Percentiles rank a stretch among this genome's conserved stretches.
Evolutionary conservation across 805 yeast genomes (phyloP).

Genomic region (Wickerhamiella galacta): DNA sequence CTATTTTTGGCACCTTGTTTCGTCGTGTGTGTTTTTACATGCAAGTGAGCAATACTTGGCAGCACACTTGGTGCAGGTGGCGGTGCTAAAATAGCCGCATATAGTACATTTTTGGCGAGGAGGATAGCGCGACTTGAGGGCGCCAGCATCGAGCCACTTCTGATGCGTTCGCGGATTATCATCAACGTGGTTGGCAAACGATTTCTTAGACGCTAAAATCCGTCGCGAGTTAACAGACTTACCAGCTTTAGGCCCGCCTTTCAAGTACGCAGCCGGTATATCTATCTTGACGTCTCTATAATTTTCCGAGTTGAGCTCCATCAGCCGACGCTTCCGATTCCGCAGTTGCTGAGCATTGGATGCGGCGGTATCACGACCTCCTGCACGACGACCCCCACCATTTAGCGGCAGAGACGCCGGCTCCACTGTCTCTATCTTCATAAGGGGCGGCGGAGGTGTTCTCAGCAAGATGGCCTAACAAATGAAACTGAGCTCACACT

Average conservation of each 20-base stretch:
- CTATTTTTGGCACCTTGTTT: constrained; percentile 22
- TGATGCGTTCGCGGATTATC: constrained; percentile 24
- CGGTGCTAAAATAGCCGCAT: constrained; percentile 26
- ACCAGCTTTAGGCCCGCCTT: constrained; percentile 15
- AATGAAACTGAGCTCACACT: no score
- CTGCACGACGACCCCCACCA: no score
- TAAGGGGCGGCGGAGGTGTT: no score
- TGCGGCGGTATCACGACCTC: no score
- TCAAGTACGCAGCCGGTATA: constrained; percentile 13
- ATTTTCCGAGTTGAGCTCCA: constrained; percentile 15
- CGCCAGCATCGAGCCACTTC: constrained; percentile 18
- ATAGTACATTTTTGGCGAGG: constrained; percentile 21
- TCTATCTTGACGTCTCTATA: constrained; percentile 13
- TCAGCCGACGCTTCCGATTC: constrained; percentile 11
- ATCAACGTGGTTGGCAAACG: constrained; percentile 25
- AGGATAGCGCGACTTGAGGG: constrained; percentile 24
- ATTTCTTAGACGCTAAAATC: constrained; percentile 24
- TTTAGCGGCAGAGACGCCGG: no score
- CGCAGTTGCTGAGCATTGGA: constrained; percentile 2
- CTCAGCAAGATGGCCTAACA: no score
- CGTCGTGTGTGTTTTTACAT: constrained; percentile 24
- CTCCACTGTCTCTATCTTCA: no score
- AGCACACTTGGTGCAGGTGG: constrained; percentile 24
- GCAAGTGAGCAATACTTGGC: constrained; percentile 21
- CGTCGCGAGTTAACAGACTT: constrained; percentile 21